Evolutionary conservation across 176 grass and related monocot genomes (phyloP), one percentile per base, ranked within the genome.

Genomic region (Elymus sibiricus): DNA sequence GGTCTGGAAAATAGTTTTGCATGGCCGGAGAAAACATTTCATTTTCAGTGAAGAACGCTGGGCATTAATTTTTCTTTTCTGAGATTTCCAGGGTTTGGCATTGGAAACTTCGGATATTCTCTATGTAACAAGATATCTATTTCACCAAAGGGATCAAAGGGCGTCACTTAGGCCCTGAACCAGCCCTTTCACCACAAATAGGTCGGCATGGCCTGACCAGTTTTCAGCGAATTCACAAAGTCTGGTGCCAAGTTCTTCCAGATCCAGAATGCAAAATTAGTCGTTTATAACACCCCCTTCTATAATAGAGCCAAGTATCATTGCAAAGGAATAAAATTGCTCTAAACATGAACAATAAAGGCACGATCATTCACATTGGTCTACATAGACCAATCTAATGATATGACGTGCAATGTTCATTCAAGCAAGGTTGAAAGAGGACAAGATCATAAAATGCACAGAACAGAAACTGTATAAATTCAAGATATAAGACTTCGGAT

Each of bases 221-320:
- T 21, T 79, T 42, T 64, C 5, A 0, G 38, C 5, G 5, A 44
- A 46, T 14, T 80, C 37, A 19, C 64, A 13, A 80, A 66, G 10
- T 64, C 26, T 66, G 62, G 62, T 40, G 9, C 17, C 59, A 76
- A 28, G 7, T 40, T 82, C 34, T 66, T 76, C 31, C 25, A 42
- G 19, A 76, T 87, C 37, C 62, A 77, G 21, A 69, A 82, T 58
- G 47, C 61, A 58, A 76, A 81, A 76, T 51, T 76, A 24, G 21
- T 24, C 1, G 5, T 34, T 82, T 64, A 79, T 64, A 28, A 79
- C 4, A 16, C 40, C 58, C 51, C 7, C 55, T 63, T 64, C 31
- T 11, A 87, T 25, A 27, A 34, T 64, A 74, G 11, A 64, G 10
- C 61, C 61, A 72, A 39, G 69, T 56, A 59, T 35, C 70, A 43